phyloP scores from a whole-genome alignment of 345 rosid genomes.

The Salix exigua region DNA sequence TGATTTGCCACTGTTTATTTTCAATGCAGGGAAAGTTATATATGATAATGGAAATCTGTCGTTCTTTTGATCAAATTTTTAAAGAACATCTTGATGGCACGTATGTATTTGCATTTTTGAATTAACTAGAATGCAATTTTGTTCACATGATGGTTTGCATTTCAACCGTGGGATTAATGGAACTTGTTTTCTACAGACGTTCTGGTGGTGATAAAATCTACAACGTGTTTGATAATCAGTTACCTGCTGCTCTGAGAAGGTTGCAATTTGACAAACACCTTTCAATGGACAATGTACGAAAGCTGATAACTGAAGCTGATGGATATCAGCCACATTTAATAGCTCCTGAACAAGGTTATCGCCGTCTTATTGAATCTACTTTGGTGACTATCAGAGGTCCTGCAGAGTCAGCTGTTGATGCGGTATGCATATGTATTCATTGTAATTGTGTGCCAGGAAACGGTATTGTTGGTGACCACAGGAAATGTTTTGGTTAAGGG shows the following conservation, averaged over 20 bases:
- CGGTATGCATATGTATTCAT: conserved; percentile 36
- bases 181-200: conserved; percentile 50
- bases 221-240: conserved; percentile 74
- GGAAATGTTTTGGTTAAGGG: not conserved
- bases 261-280: conserved; percentile 90
- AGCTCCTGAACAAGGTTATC: conserved; percentile 97
- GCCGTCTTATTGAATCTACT: conserved; percentile 89
- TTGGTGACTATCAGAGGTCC: conserved; percentile 80
- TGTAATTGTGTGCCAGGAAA: not conserved
- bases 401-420: conserved; percentile 97
- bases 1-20: not conserved
- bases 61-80: conserved; percentile 85
- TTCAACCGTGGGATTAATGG: conserved; percentile 9
- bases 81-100: conserved; percentile 91
- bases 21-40: conserved; percentile 77
- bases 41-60: conserved; percentile 91
- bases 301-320: conserved; percentile 93
- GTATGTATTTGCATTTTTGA: conserved; percentile 33
- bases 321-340: conserved; percentile 97
- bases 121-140: not conserved
- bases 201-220: conserved; percentile 96
- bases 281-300: conserved; percentile 77
- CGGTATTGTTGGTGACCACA: not conserved
- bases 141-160: not conserved
- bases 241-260: conserved; percentile 88